A percentile compares a stretch with the other conserved stretches of the same genome.
Evolutionary conservation across 257 asterid species (phyloP).

Genomic region (Ilex asprella): DNA sequence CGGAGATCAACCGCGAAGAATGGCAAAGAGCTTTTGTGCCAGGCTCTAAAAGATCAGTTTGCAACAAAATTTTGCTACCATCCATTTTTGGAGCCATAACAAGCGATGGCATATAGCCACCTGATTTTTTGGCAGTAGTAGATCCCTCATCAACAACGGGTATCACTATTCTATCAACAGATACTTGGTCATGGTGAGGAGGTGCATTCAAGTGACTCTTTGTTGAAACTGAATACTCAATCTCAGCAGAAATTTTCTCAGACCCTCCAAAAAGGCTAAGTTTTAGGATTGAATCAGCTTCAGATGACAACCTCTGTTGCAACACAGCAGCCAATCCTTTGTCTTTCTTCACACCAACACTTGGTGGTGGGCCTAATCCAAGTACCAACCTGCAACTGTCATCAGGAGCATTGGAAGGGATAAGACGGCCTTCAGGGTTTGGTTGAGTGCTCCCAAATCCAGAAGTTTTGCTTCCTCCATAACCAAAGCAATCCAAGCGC

Average conservation of each 20-base stretch:
- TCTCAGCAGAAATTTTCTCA: conserved; percentile 34
- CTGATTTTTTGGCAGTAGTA: conserved; percentile 87
- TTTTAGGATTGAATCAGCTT: conserved; percentile 48
- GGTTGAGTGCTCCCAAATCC: conserved; percentile 28
- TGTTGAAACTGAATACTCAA: conserved; percentile 41
- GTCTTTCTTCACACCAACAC: conserved; percentile 32
- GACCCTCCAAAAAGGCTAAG: conserved; percentile 59
- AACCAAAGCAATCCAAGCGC: conserved; percentile 66
- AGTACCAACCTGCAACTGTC: conserved; percentile 87
- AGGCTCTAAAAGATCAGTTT: conserved; percentile 15
- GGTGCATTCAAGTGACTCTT: conserved; percentile 27
- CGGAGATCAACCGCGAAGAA: conserved; percentile 49
- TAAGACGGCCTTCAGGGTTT: conserved; percentile 20
- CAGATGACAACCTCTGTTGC: conserved; percentile 34
- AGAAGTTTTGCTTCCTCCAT: conserved; percentile 38
- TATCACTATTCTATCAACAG: conserved; percentile 22
- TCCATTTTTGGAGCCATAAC: conserved; percentile 60
- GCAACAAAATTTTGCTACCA: conserved; percentile 12
- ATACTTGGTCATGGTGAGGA: conserved; percentile 29
- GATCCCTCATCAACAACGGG: conserved; percentile 87
- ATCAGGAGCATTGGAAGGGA: conserved; percentile 37
- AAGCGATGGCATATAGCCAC: conserved; percentile 78
- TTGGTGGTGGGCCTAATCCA: conserved; percentile 85
- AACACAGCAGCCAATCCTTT: conserved; percentile 27
- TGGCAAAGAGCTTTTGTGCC: conserved; percentile 39